These are phyloP conservation scores for Laburnicola sp. DNA, from an alignment of 2,329 filamentous ascomycete genomes.

Conservation along the genomic window DNA sequence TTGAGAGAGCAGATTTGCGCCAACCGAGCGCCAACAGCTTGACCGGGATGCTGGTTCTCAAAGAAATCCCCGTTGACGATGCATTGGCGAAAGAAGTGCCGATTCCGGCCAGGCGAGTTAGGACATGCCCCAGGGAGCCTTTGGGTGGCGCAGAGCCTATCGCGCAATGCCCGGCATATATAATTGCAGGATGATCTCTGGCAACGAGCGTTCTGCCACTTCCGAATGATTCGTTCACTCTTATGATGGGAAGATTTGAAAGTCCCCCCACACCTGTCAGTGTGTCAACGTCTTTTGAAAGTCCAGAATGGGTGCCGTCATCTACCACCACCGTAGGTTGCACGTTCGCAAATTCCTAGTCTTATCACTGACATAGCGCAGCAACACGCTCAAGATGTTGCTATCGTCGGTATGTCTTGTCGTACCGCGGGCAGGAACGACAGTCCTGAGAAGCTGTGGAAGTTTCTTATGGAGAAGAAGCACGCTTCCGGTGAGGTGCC, in stretches of 20 bases:
- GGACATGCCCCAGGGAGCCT: background rate
- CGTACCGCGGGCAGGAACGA: conserved; percentile 14
- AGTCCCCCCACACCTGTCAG: conserved; percentile 4
- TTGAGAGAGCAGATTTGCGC: background rate
- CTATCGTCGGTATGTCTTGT: conserved; percentile 18
- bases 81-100: background rate
- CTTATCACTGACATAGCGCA: background rate
- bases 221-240: conserved; percentile 2
- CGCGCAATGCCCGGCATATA: background rate
- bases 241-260: background rate
- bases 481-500: conserved; percentile 11
- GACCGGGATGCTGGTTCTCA: background rate
- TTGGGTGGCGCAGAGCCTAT: background rate
- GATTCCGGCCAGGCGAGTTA: background rate
- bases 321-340: background rate
- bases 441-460: conserved; percentile 16
- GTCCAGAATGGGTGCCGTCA: background rate
- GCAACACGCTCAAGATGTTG: conserved; percentile 7
- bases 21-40: background rate
- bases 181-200: background rate
- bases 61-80: background rate
- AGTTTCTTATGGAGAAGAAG: conserved; percentile 17
- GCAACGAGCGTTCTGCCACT: background rate
- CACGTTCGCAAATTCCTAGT: no score
- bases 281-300: background rate